Evolutionary conservation across 169 alveolate genomes (phyloP).

Genomic region (Amoebophrya sp.): DNA sequence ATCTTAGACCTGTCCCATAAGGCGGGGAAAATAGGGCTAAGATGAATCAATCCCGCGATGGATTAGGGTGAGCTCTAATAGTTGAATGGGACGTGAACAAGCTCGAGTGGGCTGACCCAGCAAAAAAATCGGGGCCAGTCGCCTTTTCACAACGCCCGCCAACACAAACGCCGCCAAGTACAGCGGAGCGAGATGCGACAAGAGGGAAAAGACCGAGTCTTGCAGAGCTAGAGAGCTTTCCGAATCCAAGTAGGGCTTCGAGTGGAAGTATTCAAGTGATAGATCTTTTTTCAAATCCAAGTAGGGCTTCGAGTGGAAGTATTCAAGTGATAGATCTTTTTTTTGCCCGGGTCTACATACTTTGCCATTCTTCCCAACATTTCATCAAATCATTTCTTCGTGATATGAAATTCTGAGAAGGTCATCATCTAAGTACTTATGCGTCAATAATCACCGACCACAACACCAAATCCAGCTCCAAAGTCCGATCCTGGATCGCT

Average conservation of each 20-base stretch:
- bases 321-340: background rate
- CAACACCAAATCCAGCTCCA: too few species aligned
- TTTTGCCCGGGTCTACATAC: too few species aligned
- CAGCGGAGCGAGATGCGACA: background rate
- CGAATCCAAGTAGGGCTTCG: background rate
- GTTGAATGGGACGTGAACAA: background rate
- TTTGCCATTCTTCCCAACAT: too few species aligned
- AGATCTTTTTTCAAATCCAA: background rate
- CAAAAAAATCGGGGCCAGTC: background rate
- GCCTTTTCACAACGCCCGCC: background rate
- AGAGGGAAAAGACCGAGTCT: background rate
- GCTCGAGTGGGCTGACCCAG: background rate
- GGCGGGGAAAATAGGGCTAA: too few species aligned
- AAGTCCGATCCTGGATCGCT: too few species aligned
- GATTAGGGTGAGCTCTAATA: too few species aligned
- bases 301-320: background rate
- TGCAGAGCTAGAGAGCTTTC: background rate
- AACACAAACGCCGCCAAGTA: background rate
- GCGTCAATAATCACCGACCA: too few species aligned
- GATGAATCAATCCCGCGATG: too few species aligned
- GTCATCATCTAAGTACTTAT: too few species aligned
- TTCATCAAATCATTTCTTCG: too few species aligned
- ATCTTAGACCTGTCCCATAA: too few species aligned
- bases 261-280: background rate
- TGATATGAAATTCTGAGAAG: too few species aligned